Evolutionary conservation across 208 protist genomes (phyloP), one percentile per base, ranked within the genome.

Genomic region (Trypanosoma rangeli): DNA sequence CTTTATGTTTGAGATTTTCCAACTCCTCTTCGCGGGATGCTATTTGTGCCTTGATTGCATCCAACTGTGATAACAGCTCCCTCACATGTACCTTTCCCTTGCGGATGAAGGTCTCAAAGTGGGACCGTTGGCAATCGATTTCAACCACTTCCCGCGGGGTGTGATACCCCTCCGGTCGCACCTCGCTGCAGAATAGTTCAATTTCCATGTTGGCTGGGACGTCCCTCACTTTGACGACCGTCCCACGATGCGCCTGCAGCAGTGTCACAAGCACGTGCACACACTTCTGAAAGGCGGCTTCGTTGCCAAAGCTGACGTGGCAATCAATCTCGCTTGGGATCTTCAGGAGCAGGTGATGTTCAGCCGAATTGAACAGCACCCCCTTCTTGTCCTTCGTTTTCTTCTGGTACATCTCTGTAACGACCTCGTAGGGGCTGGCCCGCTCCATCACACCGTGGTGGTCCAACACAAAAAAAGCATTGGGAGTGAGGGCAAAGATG

Each of bases 401-500:
- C 49, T 74, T 66, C 33, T 60, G 63, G 28, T 70, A 64, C 24
- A 76, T 35, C 5, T 52, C 70, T 0, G 63, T 49, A 35, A 76
- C 56, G 10, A 56, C 29, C 16, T 69, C 62, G 28, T 64, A 68
- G 18, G 49, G 16, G 2, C 54, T 63, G 1, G 53, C 70, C 3
- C 63, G 70, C 18, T 76, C 70, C 53, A 70, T 65, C 15, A 16
- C 28, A 28, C 70, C 70, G 26, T 48, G 28, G 46, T 62, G 57
- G 18, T 65, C 54, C 20, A 64, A 8, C 31, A 76, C 31, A 68
- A 76, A 76, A 20, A 76, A 61, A 0, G 70, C 70, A 18, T 0
- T 26, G 35, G 70, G 63, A n/a, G 70, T 70, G 28, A 76, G 31
- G 16, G 63, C 63, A 39, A 70, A 13, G n/a, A 76, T 69, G 29